Percentiles rank a stretch among this genome's conserved stretches.
phyloP scores from a whole-genome alignment of 768 basidiomycete genomes.

The Psilocybe cubensis region DNA sequence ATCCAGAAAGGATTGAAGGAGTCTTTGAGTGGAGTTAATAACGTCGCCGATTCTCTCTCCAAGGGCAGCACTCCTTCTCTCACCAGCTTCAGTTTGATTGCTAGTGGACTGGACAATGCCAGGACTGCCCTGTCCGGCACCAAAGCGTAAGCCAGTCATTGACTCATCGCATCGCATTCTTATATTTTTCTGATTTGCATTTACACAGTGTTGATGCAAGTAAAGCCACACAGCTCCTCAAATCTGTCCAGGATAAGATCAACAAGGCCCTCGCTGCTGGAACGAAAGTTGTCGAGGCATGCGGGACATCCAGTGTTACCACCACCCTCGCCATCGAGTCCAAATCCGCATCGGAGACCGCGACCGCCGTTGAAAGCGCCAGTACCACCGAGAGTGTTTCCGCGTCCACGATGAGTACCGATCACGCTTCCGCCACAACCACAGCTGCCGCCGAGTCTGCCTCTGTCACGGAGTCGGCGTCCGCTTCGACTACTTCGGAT shows the following conservation, averaged over 20 bases:
- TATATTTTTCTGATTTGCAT: not conserved
- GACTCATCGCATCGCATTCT: not conserved
- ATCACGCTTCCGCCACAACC: not conserved
- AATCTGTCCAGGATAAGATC: not conserved
- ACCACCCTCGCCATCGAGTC: not conserved
- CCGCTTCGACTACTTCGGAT: not conserved
- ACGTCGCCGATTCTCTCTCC: constrained; percentile 6
- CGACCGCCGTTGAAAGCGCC: not conserved
- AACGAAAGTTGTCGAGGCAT: not conserved
- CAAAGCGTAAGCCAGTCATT: constrained; percentile 1
- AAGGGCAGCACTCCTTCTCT: constrained; percentile 5
- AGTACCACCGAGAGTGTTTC: not conserved
- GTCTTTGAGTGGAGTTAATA: constrained; percentile 3
- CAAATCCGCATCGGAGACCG: not conserved
- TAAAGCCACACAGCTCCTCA: not conserved
- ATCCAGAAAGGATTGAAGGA: constrained; percentile 12
- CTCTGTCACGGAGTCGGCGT: not conserved
- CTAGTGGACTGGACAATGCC: constrained; percentile 5
- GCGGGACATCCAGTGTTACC: not conserved
- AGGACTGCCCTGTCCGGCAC: constrained; percentile 5
- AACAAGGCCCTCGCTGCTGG: not conserved
- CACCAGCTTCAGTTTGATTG: constrained; percentile 4
- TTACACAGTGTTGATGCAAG: not conserved
- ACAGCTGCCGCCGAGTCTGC: not conserved
- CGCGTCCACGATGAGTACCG: not conserved